Conservation (phyloP, 352 stramenopile species). For the Phytophthora macrochlamydospora region DNA sequence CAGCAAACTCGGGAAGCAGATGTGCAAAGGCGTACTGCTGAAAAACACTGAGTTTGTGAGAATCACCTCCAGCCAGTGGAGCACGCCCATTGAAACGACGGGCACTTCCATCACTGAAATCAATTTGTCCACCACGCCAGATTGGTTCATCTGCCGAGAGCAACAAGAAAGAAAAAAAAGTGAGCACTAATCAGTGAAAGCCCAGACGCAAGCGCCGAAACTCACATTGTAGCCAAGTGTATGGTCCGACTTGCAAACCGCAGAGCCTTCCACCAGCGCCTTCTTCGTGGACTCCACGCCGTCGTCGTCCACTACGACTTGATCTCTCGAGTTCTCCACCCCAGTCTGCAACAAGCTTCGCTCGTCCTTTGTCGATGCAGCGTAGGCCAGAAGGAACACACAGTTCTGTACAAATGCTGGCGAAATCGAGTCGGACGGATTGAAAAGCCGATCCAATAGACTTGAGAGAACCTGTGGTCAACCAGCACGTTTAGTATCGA, state of each 20-base stretch:
- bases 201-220: background rate
- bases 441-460: slow-evolving; percentile 83
- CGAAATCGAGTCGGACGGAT: slow-evolving; percentile 68
- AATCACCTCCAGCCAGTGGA: slow-evolving; percentile 85
- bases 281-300: slow-evolving; percentile 71
- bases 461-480: slow-evolving; percentile 70
- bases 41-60: slow-evolving; percentile 77
- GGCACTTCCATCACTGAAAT: slow-evolving; percentile 77
- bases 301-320: slow-evolving; percentile 52
- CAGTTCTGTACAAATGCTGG: slow-evolving; percentile 68
- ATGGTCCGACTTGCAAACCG: slow-evolving; percentile 84
- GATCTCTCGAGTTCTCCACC: slow-evolving; percentile 19
- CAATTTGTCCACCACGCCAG: slow-evolving; percentile 81
- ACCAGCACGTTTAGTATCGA: background rate
- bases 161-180: background rate
- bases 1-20: slow-evolving; percentile 85
- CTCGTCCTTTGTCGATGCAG: slow-evolving; percentile 76
- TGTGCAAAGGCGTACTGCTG: slow-evolving; percentile 84
- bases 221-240: slow-evolving; percentile 88
- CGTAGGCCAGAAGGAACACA: slow-evolving; percentile 74
- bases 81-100: slow-evolving; percentile 86
- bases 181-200: background rate
- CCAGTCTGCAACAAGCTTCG: slow-evolving; percentile 71
- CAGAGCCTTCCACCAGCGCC: slow-evolving; percentile 71
- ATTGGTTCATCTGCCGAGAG: slow-evolving; percentile 79